Evolutionary conservation across 306 rosid species (phyloP), one percentile per base, ranked within the genome.

Genomic region (Begonia masoniana): DNA sequence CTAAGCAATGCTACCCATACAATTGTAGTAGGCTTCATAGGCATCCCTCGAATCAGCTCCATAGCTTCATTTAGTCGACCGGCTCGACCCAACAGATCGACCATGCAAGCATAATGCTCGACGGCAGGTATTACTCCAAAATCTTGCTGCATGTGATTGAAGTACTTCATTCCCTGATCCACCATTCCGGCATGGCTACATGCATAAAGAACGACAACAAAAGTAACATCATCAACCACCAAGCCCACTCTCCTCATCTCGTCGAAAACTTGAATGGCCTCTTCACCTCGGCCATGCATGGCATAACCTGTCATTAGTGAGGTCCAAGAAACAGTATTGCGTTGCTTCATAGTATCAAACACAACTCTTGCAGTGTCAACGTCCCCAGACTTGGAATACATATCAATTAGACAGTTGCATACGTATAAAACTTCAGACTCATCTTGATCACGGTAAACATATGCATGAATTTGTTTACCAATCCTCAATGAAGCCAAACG

Each of bases 301-400:
- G 81, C 95, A 56, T 88, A 88, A 39, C 95, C 88, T 0, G 83
- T 74, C 76, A 88, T 71, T 16, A 84, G 65, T 41, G 95, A 74
- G 10, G 97, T 84, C 97, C 95, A 88, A 24, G 97, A 84, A 61
- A 88, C 93, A 26, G 60, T 64, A 74, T 88, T 84, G 42, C 67
- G 66, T 60, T 64, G 65, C 43, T 58, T 47, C 86, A 80, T 64
- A 67, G 52, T 74, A 56, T 88, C 73, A 55, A 88, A 82, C 65
- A 84, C 78, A 43, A 65, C 55, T 52, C 60, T 82, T 59, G 97
- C 93, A 26, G 81, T 65, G 68, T 80, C 93, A 35, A 76, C 58
- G 26, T 84, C 93, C 58, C 97, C 97, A 10, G 86, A 84, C 67
- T 84, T 88, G 56, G 86, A 73, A 74, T 84, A 84, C 97, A 88